Percentiles rank a stretch among this genome's conserved stretches.
Evolutionary conservation across 106 monocot genomes (phyloP).

Genomic region (Dendrobium huoshanense): DNA sequence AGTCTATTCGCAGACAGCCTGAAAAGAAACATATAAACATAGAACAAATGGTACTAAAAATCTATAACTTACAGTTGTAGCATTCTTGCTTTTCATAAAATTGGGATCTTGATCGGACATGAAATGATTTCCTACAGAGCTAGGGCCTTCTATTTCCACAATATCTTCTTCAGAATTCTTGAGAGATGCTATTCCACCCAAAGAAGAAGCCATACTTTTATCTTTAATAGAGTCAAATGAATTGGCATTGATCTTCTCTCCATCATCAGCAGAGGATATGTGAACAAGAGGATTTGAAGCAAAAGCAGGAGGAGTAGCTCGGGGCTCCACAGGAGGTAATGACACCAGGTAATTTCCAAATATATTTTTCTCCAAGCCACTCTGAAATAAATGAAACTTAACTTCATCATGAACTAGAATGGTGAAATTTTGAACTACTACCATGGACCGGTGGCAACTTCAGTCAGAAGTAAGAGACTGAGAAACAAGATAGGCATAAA

Average conservation of each 20-base stretch:
- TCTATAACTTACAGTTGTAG: slow-evolving; percentile 43
- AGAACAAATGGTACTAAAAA: slow-evolving; percentile 2
- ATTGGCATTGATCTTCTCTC: slow-evolving; percentile 26
- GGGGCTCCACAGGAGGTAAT: slow-evolving; percentile 51
- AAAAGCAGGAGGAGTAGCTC: slow-evolving; percentile 73
- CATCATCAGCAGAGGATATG: slow-evolving; percentile 34
- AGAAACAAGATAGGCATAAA: neutral
- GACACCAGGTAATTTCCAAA: slow-evolving; percentile 88
- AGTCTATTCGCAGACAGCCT: neutral
- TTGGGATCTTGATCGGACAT: slow-evolving; percentile 42
- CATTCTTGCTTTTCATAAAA: slow-evolving; percentile 46
- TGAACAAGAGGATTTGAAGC: slow-evolving; percentile 69
- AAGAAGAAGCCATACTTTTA: slow-evolving; percentile 21
- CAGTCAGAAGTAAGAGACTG: neutral
- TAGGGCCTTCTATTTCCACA: slow-evolving; percentile 80
- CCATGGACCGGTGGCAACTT: neutral
- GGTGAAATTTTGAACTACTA: neutral
- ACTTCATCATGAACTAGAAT: neutral
- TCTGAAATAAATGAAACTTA: slow-evolving; percentile 33
- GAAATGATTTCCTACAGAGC: slow-evolving; percentile 33
- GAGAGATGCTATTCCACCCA: slow-evolving; percentile 20
- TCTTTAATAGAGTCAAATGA: slow-evolving; percentile 28
- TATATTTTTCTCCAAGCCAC: slow-evolving; percentile 84
- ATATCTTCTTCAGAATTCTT: slow-evolving; percentile 61
- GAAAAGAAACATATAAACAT: neutral